These are phyloP conservation scores for Houttuynia cordata DNA, from an alignment of 164 flowering plant genomes.

Conservation along the genomic window DNA sequence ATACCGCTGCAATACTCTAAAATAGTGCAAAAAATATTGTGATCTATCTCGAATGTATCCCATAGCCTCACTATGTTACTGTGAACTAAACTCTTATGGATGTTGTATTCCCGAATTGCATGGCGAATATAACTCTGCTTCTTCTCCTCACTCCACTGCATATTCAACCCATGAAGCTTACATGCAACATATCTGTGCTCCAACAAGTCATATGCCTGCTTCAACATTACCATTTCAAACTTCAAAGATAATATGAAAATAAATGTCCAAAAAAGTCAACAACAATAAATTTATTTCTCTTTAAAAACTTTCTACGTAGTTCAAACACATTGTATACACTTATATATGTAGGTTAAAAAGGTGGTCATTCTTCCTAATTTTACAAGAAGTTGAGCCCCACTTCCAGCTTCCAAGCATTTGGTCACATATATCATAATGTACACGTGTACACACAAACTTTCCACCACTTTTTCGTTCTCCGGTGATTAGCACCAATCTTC, in stretches of 20 bases:
- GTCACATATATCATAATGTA: no score
- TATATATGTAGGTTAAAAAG: no score
- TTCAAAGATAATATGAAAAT: slow-evolving; percentile 37
- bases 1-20: slow-evolving; percentile 95
- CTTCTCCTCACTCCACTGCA: slow-evolving; percentile 99
- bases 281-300: not conserved
- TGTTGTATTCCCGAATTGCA: slow-evolving; percentile 92
- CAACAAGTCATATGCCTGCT: slow-evolving; percentile 97
- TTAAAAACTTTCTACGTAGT: no score
- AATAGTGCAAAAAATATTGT: slow-evolving; percentile 88
- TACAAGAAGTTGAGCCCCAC: no score
- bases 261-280: slow-evolving; percentile 30
- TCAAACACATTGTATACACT: no score
- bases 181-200: slow-evolving; percentile 96
- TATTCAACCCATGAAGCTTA: slow-evolving; percentile 94
- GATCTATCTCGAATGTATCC: slow-evolving; percentile 98
- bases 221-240: slow-evolving; percentile 52
- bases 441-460: no score
- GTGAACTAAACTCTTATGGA: slow-evolving; percentile 91
- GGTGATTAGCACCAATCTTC: no score
- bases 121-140: slow-evolving; percentile 96
- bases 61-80: slow-evolving; percentile 91
- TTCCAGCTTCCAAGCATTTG: no score
- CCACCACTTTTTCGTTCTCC: no score
- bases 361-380: no score